Conservation (phyloP, 1,139 yeast genomes). For the Magnusiomyces paraingens region DNA sequence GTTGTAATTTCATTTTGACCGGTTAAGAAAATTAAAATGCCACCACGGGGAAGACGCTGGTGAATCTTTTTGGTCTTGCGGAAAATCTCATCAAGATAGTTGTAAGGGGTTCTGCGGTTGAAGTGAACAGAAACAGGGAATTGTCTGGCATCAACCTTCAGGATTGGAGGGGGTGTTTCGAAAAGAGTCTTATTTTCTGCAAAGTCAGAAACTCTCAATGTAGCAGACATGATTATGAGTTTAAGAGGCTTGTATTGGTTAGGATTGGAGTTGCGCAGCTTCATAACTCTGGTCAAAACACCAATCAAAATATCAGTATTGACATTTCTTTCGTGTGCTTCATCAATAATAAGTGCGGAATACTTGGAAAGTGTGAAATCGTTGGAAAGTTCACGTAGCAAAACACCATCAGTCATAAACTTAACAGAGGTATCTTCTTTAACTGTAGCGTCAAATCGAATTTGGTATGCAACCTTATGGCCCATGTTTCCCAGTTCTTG, state of each 20-base stretch:
- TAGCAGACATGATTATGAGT: constrained; percentile 81
- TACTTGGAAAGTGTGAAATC: constrained; percentile 78
- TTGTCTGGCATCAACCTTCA: constrained; percentile 91
- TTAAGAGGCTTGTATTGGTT: constrained; percentile 48
- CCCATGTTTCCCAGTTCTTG: constrained; percentile 79
- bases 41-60: constrained; percentile 82
- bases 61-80: constrained; percentile 85
- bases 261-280: constrained; percentile 45
- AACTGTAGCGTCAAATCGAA: constrained; percentile 77
- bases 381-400: constrained; percentile 83
- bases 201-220: constrained; percentile 87
- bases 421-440: constrained; percentile 71
- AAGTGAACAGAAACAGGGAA: constrained; percentile 92
- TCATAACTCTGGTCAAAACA: constrained; percentile 81
- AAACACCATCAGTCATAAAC: constrained; percentile 98
- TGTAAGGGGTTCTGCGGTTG: constrained; percentile 66
- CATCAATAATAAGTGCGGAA: constrained; percentile 85
- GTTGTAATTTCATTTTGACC: constrained; percentile 88
- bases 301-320: constrained; percentile 96
- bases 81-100: constrained; percentile 83
- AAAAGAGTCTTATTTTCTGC: constrained; percentile 73
- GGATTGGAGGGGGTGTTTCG: constrained; percentile 75
- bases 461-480: constrained; percentile 76
- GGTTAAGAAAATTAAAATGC: constrained; percentile 83
- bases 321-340: constrained; percentile 94